Conservation (phyloP, 1,284 basidiomycete species). For the Agaricales sp. region DNA sequence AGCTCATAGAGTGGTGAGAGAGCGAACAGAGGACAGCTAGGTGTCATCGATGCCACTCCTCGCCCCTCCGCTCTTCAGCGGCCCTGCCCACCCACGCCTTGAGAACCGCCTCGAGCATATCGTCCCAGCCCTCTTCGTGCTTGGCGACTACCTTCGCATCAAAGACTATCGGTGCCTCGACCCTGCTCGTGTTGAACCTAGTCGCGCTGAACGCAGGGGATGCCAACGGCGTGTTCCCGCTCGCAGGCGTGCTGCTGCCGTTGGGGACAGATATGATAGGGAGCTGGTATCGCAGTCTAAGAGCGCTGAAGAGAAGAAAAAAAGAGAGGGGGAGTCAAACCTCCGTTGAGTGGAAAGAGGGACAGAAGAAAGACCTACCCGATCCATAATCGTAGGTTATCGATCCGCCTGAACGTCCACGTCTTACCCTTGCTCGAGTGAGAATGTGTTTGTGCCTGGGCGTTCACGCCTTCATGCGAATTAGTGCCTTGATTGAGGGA, state of each 20-base stretch:
- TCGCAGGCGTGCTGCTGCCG: slow-evolving; percentile 15
- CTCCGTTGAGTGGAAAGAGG: slow-evolving; percentile 3
- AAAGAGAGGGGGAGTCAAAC: slow-evolving; percentile 2
- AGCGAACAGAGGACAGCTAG: no score
- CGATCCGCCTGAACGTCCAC: slow-evolving; percentile 77
- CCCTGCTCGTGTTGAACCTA: slow-evolving; percentile 17
- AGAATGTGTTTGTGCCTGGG: no score
- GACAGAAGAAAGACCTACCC: slow-evolving; percentile 45
- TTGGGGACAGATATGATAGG: slow-evolving; percentile 37
- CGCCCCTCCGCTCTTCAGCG: slow-evolving; percentile 51
- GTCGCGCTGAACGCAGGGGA: slow-evolving; percentile 15
- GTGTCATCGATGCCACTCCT: no score
- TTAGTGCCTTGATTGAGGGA: no score
- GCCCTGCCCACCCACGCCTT: slow-evolving; percentile 59
- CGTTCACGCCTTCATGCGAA: slow-evolving; percentile 24
- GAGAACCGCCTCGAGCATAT: slow-evolving; percentile 59
- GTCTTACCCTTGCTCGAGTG: slow-evolving; percentile 35
- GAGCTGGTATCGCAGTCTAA: slow-evolving; percentile 72
- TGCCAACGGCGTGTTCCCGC: slow-evolving; percentile 15
- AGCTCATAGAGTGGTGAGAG: no score
- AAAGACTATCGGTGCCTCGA: slow-evolving; percentile 40
- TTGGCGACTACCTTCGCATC: slow-evolving; percentile 67
- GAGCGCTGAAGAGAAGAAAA: slow-evolving; percentile 36
- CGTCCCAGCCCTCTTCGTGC: slow-evolving; percentile 70
- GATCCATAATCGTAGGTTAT: slow-evolving; percentile 75